These are phyloP conservation scores for Piper betle DNA, from an alignment of 164 flowering plant species.

Conservation along the genomic window DNA sequence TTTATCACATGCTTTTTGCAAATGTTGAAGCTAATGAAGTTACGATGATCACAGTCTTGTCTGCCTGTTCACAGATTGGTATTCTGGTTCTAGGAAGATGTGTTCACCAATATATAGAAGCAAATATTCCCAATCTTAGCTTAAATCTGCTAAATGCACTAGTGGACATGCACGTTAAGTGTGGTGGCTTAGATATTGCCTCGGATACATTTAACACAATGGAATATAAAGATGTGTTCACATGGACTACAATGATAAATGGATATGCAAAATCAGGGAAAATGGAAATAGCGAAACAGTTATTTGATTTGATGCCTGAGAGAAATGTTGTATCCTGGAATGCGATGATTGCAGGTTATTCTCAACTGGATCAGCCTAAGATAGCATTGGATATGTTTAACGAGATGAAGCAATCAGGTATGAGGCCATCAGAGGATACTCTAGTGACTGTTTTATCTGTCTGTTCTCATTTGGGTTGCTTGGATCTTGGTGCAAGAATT, in stretches of 20 bases:
- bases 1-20: constrained; percentile 24
- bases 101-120: constrained; percentile 25
- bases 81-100: constrained; percentile 28
- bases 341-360: constrained; percentile 64
- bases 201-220: constrained; percentile 39
- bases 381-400: constrained; percentile 48
- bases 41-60: constrained; percentile 49
- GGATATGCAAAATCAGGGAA: constrained; percentile 57
- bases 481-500: constrained; percentile 45
- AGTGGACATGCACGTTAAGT: constrained; percentile 64
- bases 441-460: constrained; percentile 59
- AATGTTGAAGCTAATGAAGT: constrained; percentile 49
- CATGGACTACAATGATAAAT: constrained; percentile 69
- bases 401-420: constrained; percentile 30
- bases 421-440: constrained; percentile 43
- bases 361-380: constrained; percentile 41
- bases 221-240: constrained; percentile 42
- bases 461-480: constrained; percentile 43
- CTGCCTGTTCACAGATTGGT: constrained; percentile 46
- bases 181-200: constrained; percentile 42
- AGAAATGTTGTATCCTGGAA: constrained; percentile 64
- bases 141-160: constrained; percentile 46
- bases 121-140: constrained; percentile 14
- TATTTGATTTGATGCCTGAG: constrained; percentile 49
- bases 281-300: constrained; percentile 25